Percentiles rank a stretch among this genome's conserved stretches.
Evolutionary conservation across 345 rosid species (phyloP).

Genomic region (rapeseed (Brassica napus)): Da-Ae NC_063439.1:5652001-5652500

Average conservation of each 20-base stretch:
- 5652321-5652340: background rate
- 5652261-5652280: too few species aligned
- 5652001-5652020: constrained; percentile 56
- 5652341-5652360: background rate
- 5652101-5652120: constrained; percentile 54
- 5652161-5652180: constrained; percentile 34
- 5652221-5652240: too few species aligned
- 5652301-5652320: constrained; percentile 59
- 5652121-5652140: constrained; percentile 69
- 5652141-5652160: constrained; percentile 48
- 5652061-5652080: constrained; percentile 57
- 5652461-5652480: background rate
- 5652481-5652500: background rate
- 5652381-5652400: background rate
- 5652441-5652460: background rate
- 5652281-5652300: too few species aligned
- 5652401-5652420: background rate
- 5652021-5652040: constrained; percentile 71
- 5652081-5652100: constrained; percentile 60
- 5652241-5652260: too few species aligned
- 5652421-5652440: background rate
- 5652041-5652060: constrained; percentile 68
- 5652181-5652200: constrained; percentile 20
- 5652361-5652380: background rate
- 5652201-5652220: constrained; percentile 35